These are phyloP conservation scores for Cylindrotheca closterium DNA, from an alignment of 108 stramenopile species.

Conservation along the genomic window DNA sequence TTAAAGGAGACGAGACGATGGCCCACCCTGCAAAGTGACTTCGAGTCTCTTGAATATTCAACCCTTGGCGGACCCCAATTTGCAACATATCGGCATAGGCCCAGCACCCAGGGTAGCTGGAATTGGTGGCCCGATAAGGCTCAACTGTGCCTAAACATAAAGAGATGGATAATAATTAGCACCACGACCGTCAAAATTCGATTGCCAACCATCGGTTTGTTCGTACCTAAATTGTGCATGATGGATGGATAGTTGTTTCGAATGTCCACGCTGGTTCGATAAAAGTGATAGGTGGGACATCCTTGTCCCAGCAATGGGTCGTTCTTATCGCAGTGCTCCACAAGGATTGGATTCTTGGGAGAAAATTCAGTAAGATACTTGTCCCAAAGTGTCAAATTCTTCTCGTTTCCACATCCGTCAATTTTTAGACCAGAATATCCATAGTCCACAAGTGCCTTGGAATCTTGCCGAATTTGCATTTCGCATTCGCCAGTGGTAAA, in stretches of 20 bases:
- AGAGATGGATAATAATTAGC: constrained; percentile 27
- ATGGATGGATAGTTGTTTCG: constrained; percentile 23
- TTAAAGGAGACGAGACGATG: constrained; percentile 41
- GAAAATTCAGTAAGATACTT: constrained; percentile 9
- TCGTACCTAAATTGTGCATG: constrained; percentile 25
- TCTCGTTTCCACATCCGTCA: constrained; percentile 39
- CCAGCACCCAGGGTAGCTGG: constrained; percentile 50
- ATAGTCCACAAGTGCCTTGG: constrained; percentile 34
- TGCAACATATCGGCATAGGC: constrained; percentile 55
- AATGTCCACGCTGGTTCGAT: constrained; percentile 37
- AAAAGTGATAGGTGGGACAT: constrained; percentile 40
- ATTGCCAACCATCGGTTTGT: too few species aligned
- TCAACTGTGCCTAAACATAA: constrained; percentile 22
- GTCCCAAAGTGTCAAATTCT: constrained; percentile 19
- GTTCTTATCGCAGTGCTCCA: constrained; percentile 49
- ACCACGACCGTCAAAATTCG: too few species aligned
- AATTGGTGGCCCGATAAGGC: constrained; percentile 12
- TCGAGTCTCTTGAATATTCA: constrained; percentile 25
- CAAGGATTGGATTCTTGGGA: constrained; percentile 20
- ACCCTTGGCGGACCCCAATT: constrained; percentile 25
- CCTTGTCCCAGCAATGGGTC: constrained; percentile 2
- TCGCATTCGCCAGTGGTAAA: constrained; percentile 11
- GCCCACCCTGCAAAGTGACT: constrained; percentile 46
- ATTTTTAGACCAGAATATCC: constrained; percentile 40
- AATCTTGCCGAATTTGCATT: constrained; percentile 24